These are phyloP conservation scores for Citrus glauca DNA, from an alignment of 345 rosid genomes.

Conservation along the genomic window DNA sequence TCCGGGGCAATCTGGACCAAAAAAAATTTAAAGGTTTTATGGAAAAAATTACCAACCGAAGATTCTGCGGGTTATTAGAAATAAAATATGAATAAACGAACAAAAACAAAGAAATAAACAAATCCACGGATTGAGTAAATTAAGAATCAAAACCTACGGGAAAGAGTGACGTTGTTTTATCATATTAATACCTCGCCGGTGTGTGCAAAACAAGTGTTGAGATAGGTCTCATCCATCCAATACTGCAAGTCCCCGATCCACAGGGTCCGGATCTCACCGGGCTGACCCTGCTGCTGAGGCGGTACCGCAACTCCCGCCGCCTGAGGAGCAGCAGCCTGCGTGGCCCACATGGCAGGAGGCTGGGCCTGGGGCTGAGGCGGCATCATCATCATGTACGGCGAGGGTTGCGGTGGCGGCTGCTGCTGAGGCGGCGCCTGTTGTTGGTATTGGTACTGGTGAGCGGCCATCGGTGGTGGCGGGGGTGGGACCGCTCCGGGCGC, in stretches of 20 bases:
- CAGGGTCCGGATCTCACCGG: constrained; percentile 86
- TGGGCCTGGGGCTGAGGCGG: constrained; percentile 32
- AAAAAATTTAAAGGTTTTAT: neutral
- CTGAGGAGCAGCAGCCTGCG: constrained; percentile 17
- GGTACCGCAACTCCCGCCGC: constrained; percentile 15
- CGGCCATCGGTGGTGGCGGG: constrained; percentile 25
- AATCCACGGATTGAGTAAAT: neutral
- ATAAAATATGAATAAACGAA: neutral
- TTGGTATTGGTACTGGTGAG: constrained; percentile 43
- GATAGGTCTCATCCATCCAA: constrained; percentile 89
- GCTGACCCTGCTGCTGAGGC: constrained; percentile 32
- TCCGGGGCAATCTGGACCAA: neutral
- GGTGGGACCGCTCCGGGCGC: constrained; percentile 50
- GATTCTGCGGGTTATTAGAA: neutral
- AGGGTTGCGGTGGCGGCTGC: constrained; percentile 23
- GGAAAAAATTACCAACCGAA: neutral
- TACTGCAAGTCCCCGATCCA: constrained; percentile 97
- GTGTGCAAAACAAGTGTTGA: constrained; percentile 51
- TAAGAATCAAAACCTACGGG: neutral
- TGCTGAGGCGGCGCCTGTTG: constrained; percentile 45
- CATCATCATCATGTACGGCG: constrained; percentile 52
- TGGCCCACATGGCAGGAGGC: constrained; percentile 63
- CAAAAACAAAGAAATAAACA: neutral
- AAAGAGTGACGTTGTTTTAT: neutral
- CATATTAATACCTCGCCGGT: constrained; percentile 56